Base-by-base conservation (phyloP, 2,329 filamentous ascomycete species). In the Aureobasidium sp. region DNA sequence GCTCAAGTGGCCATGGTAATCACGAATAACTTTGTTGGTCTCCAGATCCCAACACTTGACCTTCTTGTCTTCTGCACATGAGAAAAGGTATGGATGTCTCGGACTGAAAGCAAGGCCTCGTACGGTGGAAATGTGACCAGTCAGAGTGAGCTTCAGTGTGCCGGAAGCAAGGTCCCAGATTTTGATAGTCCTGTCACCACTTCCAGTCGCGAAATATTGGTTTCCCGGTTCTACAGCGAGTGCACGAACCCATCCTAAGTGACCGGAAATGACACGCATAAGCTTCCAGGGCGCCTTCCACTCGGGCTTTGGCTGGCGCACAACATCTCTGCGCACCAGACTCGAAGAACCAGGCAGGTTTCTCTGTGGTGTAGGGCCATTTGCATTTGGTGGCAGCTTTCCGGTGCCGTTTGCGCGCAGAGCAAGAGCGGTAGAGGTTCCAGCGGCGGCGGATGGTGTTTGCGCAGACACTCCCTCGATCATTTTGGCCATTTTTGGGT, bases 1-100 rank as follows among this genome's bases (percentile, higher is more conserved):
- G 69, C 90, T 96, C 25, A 99, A 79, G 77, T 99, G 94, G 20
- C 95, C 95, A 74, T 99, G 94, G 74, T 97, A 99, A n/a, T 60
- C 91, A 42, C 93, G 85, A 71, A 97, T 97, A 64, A 99, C 94
- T 76, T 97, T 97, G 79, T 99, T 99, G n/a, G 93, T 97, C 76
- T 99, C 94, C 67, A 99, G 79, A 78, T 99, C 94, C 94, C 94
- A 99, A 78, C 94, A 99, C 77, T 99, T 99, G 65, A 99, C 94
- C 92, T 97, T 97, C 80, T 99, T 99, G 75, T 99, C 94, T 76
- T 99, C 94, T 63, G 91, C 95, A 71, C 94, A 99, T 12, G 91
- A 96, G 76, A 99, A 99, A 11, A 99, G 83, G 72, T 99, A 99
- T 0, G 94, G 95, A 76, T 99, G 94, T 51, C 94, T 82, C 17